These are phyloP conservation scores for Pythium periplocum DNA, from an alignment of 352 stramenopile species.

Conservation along the genomic window DNA sequence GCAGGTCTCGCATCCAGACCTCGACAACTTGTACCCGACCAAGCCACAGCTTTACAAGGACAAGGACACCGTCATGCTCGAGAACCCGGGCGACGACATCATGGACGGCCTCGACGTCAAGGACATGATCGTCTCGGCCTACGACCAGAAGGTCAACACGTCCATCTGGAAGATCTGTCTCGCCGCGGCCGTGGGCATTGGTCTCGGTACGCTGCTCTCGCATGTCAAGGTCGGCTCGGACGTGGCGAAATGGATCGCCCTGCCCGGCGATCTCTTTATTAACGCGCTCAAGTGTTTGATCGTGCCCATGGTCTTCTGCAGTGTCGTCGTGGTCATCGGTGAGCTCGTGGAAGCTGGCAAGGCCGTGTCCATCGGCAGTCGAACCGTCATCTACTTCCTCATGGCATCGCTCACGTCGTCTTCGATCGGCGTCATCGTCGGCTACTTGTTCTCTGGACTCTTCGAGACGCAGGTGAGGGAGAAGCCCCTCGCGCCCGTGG, in stretches of 20 bases:
- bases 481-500: constrained; percentile 3
- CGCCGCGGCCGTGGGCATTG: constrained; percentile 36
- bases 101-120: constrained; percentile 29
- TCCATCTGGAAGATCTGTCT: constrained; percentile 43
- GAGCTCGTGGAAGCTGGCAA: constrained; percentile 54
- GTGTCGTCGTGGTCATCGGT: constrained; percentile 49
- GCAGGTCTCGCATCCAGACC: neutral
- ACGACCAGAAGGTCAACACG: constrained; percentile 35
- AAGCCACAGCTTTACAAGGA: neutral
- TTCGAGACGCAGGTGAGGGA: constrained; percentile 19
- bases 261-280: constrained; percentile 63
- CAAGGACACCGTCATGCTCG: constrained; percentile 1
- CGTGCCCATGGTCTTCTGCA: constrained; percentile 68
- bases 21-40: neutral
- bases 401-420: constrained; percentile 46
- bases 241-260: constrained; percentile 39
- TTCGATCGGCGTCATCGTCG: constrained; percentile 32
- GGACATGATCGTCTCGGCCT: constrained; percentile 42
- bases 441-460: constrained; percentile 37
- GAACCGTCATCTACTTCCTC: constrained; percentile 39
- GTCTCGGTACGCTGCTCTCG: constrained; percentile 35
- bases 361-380: constrained; percentile 39
- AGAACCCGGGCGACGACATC: constrained; percentile 12
- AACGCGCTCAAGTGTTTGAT: constrained; percentile 59
- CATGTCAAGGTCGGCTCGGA: constrained; percentile 27